Base-by-base conservation (phyloP, 2,329 filamentous ascomycete species). In the Paecilomyces formosus region DNA sequence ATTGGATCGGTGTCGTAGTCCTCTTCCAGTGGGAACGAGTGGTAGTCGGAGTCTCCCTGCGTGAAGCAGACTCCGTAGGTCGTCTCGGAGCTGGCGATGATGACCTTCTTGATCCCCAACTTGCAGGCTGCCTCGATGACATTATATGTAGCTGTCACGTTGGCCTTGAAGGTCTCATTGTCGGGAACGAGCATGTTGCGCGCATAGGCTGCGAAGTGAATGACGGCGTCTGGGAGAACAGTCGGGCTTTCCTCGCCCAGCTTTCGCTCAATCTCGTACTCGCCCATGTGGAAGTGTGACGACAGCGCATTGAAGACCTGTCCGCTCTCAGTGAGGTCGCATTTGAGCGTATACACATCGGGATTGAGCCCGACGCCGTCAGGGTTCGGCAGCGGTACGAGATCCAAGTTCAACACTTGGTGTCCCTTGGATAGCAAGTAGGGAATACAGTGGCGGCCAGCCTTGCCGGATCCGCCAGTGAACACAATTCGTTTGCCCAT, bases 121-220 rank as follows among this genome's bases (percentile, higher is more conserved):
- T 85, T 85, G 65, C 78, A 84, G 0, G 84, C 83, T 0, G 83
- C 82, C 70, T 87, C 85, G 61, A 87, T 79, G 24, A 87, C 78
- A 64, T 87, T 87, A 70, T 86, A 86, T 0, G 81, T 84, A 9
- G 79, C 76, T 0, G 76, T 73, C 0, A 81, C 78, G 64, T 87
- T 88, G 26, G 74, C 78, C 18, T 75, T 74, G 70, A 84, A 87
- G 55, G 78, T 81, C 65, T 85, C 82, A 55, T 81, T 83, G 65
- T 87, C 84, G 0, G 83, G 83, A 0, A 85, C 83, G 1, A 86
- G 75, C 78, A 86, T 80, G 64, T 85, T 84, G 26, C 84, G 76
- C 0, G 85, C 80, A 62, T 81, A 83, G 0, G 82, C 84, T 13
- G 79, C 82, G 55, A 86, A 82, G 67, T 88, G 85, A 55, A 87